phyloP scores from a whole-genome alignment of 2,329 filamentous ascomycete species.

The Dryadomyces quercivorus region DNA sequence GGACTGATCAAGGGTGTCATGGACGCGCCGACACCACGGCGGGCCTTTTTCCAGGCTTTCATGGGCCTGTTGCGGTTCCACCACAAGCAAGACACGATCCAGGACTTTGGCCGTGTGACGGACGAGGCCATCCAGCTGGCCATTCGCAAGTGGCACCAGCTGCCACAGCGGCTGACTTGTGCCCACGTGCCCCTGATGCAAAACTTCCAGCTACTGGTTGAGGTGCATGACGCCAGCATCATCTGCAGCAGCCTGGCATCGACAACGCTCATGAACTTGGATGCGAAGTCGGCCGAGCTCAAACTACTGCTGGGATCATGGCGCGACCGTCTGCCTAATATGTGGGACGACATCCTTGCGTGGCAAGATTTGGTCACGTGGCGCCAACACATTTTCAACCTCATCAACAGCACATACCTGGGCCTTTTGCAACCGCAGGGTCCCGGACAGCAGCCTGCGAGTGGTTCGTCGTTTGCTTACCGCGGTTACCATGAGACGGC shows the following conservation, averaged over 20 bases:
- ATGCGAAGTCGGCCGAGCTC: slow-evolving; percentile 88
- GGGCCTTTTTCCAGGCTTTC: slow-evolving; percentile 97
- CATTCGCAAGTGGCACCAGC: slow-evolving; percentile 96
- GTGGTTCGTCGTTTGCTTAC: slow-evolving; percentile 89
- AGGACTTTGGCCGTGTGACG: slow-evolving; percentile 79
- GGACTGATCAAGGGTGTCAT: slow-evolving; percentile 93
- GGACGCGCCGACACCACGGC: slow-evolving; percentile 86
- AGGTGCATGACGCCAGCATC: slow-evolving; percentile 92
- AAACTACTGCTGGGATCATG: slow-evolving; percentile 90
- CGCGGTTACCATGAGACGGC: slow-evolving; percentile 96
- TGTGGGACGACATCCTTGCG: slow-evolving; percentile 98
- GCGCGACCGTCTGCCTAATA: slow-evolving; percentile 89
- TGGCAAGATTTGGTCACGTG: slow-evolving; percentile 99
- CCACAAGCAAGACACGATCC: slow-evolving; percentile 66
- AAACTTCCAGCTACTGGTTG: slow-evolving; percentile 95
- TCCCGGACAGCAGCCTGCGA: slow-evolving; percentile 49
- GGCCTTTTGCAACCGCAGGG: slow-evolving; percentile 68
- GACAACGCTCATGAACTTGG: slow-evolving; percentile 75
- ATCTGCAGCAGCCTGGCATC: slow-evolving; percentile 84
- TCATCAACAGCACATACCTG: slow-evolving; percentile 93
- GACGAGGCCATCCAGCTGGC: slow-evolving; percentile 96
- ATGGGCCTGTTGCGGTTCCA: slow-evolving; percentile 93
- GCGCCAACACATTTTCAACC: slow-evolving; percentile 95
- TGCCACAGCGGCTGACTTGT: slow-evolving; percentile 87
- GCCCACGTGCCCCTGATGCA: slow-evolving; percentile 91